These are phyloP conservation scores for Dothideomycetes sp. DNA, from an alignment of 2,329 filamentous ascomycete genomes.

Conservation along the genomic window DNA sequence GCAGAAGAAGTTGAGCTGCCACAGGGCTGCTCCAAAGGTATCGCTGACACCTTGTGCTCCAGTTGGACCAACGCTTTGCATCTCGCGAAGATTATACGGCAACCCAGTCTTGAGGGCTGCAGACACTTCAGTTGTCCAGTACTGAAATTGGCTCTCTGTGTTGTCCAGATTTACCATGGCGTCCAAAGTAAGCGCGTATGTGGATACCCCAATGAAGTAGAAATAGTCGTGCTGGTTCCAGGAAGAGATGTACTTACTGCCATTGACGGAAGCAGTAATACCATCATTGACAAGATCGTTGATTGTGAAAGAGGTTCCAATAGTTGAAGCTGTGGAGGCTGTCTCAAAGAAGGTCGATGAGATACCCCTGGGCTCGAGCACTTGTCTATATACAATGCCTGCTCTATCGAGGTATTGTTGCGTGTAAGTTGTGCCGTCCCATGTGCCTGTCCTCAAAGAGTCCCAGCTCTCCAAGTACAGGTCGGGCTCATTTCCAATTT, in stretches of 20 bases:
- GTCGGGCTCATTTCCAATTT: slow-evolving; percentile 34
- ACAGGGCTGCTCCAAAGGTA: slow-evolving; percentile 39
- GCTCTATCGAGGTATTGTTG: slow-evolving; percentile 36
- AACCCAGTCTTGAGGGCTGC: slow-evolving; percentile 30
- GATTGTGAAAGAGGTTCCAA: slow-evolving; percentile 40
- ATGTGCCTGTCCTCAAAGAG: slow-evolving; percentile 32
- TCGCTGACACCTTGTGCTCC: slow-evolving; percentile 36
- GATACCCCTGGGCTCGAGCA: slow-evolving; percentile 31
- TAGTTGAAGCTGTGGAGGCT: slow-evolving; percentile 38
- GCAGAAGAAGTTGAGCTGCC: slow-evolving; percentile 42
- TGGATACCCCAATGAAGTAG: slow-evolving; percentile 40
- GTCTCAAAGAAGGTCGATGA: slow-evolving; percentile 37
- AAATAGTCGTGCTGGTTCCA: slow-evolving; percentile 47
- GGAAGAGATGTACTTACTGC: slow-evolving; percentile 25
- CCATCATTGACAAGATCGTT: slow-evolving; percentile 28
- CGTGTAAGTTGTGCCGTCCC: slow-evolving; percentile 33
- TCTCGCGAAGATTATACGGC: slow-evolving; percentile 40
- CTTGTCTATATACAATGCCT: slow-evolving; percentile 31
- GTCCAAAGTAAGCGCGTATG: slow-evolving; percentile 31
- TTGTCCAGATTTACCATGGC: slow-evolving; percentile 34
- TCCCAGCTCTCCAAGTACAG: slow-evolving; percentile 28
- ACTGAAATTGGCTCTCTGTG: slow-evolving; percentile 36
- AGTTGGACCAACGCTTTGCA: slow-evolving; percentile 40
- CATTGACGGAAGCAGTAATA: slow-evolving; percentile 26
- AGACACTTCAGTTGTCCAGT: slow-evolving; percentile 34